Base-by-base conservation (phyloP, 257 asterid species). In the Solanum medicagineum region DNA sequence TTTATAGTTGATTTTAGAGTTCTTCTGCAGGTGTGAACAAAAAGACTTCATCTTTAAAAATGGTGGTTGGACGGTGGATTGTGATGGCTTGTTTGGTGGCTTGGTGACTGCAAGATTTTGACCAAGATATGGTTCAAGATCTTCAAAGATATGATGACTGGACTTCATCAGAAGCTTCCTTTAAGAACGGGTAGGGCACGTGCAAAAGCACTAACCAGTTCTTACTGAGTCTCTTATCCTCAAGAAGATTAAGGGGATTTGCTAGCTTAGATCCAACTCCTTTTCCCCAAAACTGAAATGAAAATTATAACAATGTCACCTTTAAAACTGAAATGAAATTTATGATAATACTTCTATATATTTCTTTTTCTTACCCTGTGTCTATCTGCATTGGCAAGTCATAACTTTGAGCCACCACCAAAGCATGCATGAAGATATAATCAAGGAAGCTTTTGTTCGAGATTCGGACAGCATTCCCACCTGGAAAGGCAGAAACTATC, bases 321-420 rank as follows among this genome's bases (percentile, higher is more conserved):
- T 29, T 29, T 29, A 57, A 94, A 96, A 81, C 99, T 96, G 79
- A 83, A 84, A 85, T 47, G 57, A 51, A 87, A 20, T 19, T 20
- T 57, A 57, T 57, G 20, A 57, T 6, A 57, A 57, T 57, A 29
- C 32, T 29, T 29, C 32, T 29, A 29, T 20, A 51, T 16, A 24
- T 24, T 24, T 26, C 24, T 45, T 68, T 87, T 20, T 16, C 74
- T 90, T 93, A 94, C 98, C 99, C 99, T n/a, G 99, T 93, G 90
- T 95, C 98, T 59, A 96, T 95, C 92, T 96, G 99, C 91, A 96
- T 86, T 45, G 99, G 98, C 89, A 96, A 87, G 93, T 89, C 95
- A 85, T 91, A 91, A 86, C 62, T 55, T 87, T 89, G 92, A 83
- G 97, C 98, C 79, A 96, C 93, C 93, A 95, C 97, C 92, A 95